Conservation (phyloP, 164 flowering plant species). For the Vitis cinerea region DNA sequence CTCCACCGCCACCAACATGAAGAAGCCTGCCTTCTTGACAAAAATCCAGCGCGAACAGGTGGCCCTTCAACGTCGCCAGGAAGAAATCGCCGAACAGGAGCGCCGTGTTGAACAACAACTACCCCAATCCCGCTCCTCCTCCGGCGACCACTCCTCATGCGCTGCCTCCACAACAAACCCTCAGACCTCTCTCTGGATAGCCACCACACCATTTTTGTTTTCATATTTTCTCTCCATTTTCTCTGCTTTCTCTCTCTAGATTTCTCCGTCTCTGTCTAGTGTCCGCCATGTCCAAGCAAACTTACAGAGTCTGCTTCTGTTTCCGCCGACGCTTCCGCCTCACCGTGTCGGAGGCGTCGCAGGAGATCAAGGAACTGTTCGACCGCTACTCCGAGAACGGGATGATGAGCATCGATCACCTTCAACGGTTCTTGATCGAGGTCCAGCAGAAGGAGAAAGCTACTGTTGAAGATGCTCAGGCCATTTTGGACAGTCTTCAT, state of each 20-base stretch:
- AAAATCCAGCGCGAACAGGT: no score
- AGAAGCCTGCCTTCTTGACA: no score
- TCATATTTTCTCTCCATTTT: neutral
- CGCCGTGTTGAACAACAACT: no score
- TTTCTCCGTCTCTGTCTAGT: neutral
- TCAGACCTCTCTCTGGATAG: no score
- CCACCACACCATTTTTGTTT: no score
- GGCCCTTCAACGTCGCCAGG: no score
- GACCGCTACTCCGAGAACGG: constrained; percentile 65
- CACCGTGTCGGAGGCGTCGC: constrained; percentile 60
- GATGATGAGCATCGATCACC: constrained; percentile 54
- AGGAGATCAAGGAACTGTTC: constrained; percentile 61
- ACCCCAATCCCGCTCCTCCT: no score
- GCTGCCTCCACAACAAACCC: no score
- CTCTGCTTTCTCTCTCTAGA: neutral
- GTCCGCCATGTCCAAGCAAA: constrained; percentile 51
- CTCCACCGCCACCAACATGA: no score
- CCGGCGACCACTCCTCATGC: no score
- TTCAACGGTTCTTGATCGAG: constrained; percentile 65
- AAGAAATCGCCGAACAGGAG: no score
- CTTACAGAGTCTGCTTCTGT: constrained; percentile 79
- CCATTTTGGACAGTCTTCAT: constrained; percentile 40
- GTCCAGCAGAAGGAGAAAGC: constrained; percentile 55
- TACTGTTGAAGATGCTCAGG: constrained; percentile 63
- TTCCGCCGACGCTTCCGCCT: constrained; percentile 68